Conservation (phyloP, 2,329 filamentous ascomycete species). For the Penicillium sp. region DNA sequence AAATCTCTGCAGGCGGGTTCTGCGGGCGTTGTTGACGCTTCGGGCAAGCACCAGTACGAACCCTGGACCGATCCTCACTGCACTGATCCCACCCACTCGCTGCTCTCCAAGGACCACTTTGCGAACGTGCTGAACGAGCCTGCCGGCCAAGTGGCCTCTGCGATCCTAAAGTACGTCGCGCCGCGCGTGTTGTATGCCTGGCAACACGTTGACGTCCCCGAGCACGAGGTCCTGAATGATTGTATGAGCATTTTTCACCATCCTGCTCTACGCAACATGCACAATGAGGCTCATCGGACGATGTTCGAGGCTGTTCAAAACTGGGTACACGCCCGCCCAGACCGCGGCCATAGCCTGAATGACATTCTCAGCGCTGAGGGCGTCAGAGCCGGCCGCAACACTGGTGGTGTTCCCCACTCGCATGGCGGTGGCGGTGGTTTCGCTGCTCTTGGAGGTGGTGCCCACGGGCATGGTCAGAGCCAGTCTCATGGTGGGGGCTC, state of each 20-base stretch:
- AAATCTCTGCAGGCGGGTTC: constrained; percentile 81
- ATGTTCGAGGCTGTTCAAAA: constrained; percentile 84
- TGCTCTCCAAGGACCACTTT: constrained; percentile 80
- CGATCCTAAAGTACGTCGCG: constrained; percentile 78
- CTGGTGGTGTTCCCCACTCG: constrained; percentile 30
- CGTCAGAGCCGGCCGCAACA: constrained; percentile 74
- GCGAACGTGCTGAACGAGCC: constrained; percentile 72
- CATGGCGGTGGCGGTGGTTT: constrained; percentile 27
- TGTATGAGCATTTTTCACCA: constrained; percentile 84
- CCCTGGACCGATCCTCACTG: constrained; percentile 72
- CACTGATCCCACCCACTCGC: constrained; percentile 74
- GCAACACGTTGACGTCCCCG: constrained; percentile 77
- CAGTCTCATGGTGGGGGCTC: constrained; percentile 16
- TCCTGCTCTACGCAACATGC: constrained; percentile 70
- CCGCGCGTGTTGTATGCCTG: constrained; percentile 87
- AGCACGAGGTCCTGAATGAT: constrained; percentile 78
- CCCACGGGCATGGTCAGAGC: constrained; percentile 11
- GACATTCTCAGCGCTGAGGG: constrained; percentile 74
- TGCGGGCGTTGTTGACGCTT: constrained; percentile 61
- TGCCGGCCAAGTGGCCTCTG: constrained; percentile 66
- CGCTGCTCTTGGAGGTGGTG: constrained; percentile 22
- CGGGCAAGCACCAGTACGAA: constrained; percentile 69
- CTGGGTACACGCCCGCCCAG: constrained; percentile 69
- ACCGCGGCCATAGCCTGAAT: constrained; percentile 63
- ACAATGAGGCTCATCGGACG: constrained; percentile 70